Percentiles rank a stretch among this genome's conserved stretches.
These are phyloP conservation scores for Phytopythium helicoides DNA, from an alignment of 352 stramenopile species.

Conservation along the genomic window DNA sequence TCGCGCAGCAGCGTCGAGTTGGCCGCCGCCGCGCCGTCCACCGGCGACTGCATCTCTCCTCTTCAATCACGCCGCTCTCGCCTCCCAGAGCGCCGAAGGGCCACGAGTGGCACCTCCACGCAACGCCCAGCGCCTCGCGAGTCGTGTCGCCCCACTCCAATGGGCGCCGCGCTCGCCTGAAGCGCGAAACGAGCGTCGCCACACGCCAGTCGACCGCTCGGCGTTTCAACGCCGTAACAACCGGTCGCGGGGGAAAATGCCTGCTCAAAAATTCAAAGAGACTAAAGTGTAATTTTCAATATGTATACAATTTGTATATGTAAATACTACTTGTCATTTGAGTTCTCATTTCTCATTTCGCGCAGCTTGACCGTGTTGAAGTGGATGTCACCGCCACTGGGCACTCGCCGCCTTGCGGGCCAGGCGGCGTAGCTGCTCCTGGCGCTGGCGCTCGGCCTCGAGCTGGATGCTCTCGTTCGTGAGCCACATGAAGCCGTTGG, in stretches of 20 bases:
- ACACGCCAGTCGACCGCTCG: not conserved
- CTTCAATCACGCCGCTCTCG: not conserved
- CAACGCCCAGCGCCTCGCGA: no score
- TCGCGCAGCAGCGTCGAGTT: slow-evolving; percentile 38
- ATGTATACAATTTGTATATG: no score
- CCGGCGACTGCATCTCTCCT: slow-evolving; percentile 3
- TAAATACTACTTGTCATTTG: no score
- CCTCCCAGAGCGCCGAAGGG: no score
- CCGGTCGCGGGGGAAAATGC: not conserved
- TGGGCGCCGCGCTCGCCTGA: no score
- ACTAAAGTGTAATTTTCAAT: no score
- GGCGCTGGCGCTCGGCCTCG: slow-evolving; percentile 43
- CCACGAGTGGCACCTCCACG: no score
- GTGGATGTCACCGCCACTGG: slow-evolving; percentile 20
- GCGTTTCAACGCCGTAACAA: slow-evolving; percentile 2
- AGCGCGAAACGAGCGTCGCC: not conserved
- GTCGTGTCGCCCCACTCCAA: no score
- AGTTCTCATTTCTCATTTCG: no score
- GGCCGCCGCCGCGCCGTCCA: slow-evolving; percentile 3
- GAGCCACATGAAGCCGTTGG: slow-evolving; percentile 69
- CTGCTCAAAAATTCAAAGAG: not conserved
- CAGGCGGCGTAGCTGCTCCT: slow-evolving; percentile 45
- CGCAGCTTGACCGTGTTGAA: no score
- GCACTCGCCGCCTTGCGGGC: slow-evolving; percentile 38
- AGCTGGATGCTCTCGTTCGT: slow-evolving; percentile 60